Evolutionary conservation across 495 filamentous ascomycete genomes (phyloP).

Genomic region (Rhizodiscina lignyota): DNA sequence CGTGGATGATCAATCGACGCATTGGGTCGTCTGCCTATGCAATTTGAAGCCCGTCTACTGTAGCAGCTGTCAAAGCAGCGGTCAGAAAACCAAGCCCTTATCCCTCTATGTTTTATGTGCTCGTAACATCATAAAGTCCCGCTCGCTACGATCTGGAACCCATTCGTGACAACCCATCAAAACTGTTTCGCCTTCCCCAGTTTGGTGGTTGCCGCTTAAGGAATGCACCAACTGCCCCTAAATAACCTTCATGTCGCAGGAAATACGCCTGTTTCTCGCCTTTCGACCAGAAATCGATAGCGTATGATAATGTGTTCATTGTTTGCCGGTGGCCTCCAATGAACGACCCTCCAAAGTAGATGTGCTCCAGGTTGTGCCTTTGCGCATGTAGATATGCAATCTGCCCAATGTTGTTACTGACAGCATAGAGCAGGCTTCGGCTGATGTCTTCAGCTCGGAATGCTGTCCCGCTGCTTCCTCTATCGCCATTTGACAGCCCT

Average conservation of each 20-base stretch:
- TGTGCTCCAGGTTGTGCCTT: conserved; percentile 75
- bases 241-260: conserved; percentile 85
- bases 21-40: too few relatives aligned
- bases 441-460: conserved; percentile 52
- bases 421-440: conserved; percentile 63
- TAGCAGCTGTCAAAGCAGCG: too few relatives aligned
- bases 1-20: too few relatives aligned
- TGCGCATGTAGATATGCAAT: conserved; percentile 91
- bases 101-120: too few relatives aligned
- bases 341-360: conserved; percentile 95
- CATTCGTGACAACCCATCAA: conserved; percentile 22
- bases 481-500: conserved; percentile 37
- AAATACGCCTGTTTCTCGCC: conserved; percentile 93
- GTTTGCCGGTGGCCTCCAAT: conserved; percentile 93
- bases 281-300: conserved; percentile 93
- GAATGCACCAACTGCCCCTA: conserved; percentile 93
- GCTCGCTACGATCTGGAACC: too few relatives aligned
- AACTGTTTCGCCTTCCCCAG: conserved; percentile 74
- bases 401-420: conserved; percentile 95
- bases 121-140: too few relatives aligned
- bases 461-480: conserved; percentile 7
- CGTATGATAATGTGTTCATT: conserved; percentile 90
- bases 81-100: too few relatives aligned
- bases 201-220: conserved; percentile 77
- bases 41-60: too few relatives aligned